Evolutionary conservation across 257 asterid genomes (phyloP).

Genomic region (Mitragyna speciosa): DNA sequence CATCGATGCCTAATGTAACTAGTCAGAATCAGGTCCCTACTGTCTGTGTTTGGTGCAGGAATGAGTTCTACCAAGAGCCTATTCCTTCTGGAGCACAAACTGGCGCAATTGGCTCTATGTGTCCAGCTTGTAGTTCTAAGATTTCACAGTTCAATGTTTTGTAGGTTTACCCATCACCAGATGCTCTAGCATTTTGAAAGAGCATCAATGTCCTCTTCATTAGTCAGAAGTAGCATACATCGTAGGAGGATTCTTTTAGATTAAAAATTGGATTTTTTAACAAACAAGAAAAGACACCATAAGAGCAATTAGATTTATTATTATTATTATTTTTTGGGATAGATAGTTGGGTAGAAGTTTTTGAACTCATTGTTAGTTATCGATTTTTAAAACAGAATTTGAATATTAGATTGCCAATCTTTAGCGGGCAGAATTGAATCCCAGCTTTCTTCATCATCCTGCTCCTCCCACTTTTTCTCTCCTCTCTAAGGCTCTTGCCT

Average conservation of each 20-base stretch:
- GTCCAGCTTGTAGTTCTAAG: slow-evolving; percentile 57
- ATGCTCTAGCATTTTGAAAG: neutral
- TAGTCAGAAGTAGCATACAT: neutral
- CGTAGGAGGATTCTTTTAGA: slow-evolving; percentile 3
- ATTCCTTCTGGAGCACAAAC: slow-evolving; percentile 45
- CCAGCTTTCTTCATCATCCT: neutral
- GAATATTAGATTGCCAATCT: neutral
- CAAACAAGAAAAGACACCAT: neutral
- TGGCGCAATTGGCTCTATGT: slow-evolving; percentile 63
- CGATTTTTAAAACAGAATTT: neutral
- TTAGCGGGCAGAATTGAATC: too few relatives aligned
- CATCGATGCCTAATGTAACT: slow-evolving; percentile 43
- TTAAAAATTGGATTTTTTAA: neutral
- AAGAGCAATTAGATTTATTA: neutral
- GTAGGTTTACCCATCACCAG: slow-evolving; percentile 10
- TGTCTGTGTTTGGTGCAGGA: slow-evolving; percentile 73
- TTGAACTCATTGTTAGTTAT: neutral
- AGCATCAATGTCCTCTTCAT: slow-evolving; percentile 2
- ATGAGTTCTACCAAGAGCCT: slow-evolving; percentile 50
- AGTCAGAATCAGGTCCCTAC: slow-evolving; percentile 36
- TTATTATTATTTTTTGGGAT: neutral
- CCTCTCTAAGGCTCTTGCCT: neutral
- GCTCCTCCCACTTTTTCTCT: too few relatives aligned
- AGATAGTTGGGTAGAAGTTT: neutral
- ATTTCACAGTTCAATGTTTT: slow-evolving; percentile 39